Base-by-base conservation (phyloP, 2,329 filamentous ascomycete genomes). In the Clarireedia sp. region DNA sequence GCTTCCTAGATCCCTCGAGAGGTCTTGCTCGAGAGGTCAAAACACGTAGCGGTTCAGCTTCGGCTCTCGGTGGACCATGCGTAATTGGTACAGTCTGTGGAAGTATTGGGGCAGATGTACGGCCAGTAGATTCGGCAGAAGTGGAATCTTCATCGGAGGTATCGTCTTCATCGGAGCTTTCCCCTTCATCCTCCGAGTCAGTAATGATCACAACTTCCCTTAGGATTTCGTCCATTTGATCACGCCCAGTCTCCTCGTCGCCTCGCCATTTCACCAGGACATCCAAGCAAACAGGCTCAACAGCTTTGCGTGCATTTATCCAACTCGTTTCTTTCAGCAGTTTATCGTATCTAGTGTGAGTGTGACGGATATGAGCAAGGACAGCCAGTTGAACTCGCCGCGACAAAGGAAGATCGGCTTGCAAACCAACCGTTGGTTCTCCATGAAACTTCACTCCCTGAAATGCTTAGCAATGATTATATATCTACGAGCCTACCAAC, bases 221-320 rank as follows among this genome's bases (percentile, higher is more conserved):
- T 36, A 86, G 72, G 56, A 86, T 84, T 65, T 86, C 82, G 57
- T 86, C 82, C 16, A 86, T 74, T 66, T 85, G 80, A 63, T 86
- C 82, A 48, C 82, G 79, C 24, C 83, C 83, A 17, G 78, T 85
- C 67, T 86, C 83, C 67, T 86, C 83, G 62, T 86, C 83, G 54
- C 83, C 83, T 72, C 83, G 82, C 83, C 83, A 86, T 78, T 85
- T 85, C 74, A 85, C 78, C 68, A 86, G 78, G 52, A 82, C 74
- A 61, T 85, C 82, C 46, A 86, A 72, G 60, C 83, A 86, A 14
- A 82, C 71, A 33, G 75, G 69, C 62, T 85, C 80, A 45, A 85
- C 81, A 41, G 76, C 76, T 69, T 78, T 83, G 59, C 83, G 75
- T 51, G 82, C 81, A 64, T 80, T 81, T 50, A 74, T 71, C 74